phyloP scores from a whole-genome alignment of 345 rosid species.

The Populus davidiana region DNA sequence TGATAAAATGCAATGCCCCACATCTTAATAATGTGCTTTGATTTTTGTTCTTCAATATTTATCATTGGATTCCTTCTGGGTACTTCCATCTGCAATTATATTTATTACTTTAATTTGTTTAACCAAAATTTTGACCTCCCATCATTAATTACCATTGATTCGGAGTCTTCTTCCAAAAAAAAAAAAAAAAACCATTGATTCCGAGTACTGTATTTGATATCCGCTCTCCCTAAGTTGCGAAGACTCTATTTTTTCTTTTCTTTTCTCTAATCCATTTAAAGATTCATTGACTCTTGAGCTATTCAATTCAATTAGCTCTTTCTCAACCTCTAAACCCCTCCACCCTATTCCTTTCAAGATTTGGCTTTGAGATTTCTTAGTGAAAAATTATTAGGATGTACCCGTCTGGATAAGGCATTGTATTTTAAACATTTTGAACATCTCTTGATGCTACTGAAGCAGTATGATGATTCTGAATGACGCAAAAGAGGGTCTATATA shows the following conservation, averaged over 20 bases:
- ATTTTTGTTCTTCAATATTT: conserved; percentile 2
- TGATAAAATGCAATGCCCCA: conserved; percentile 31
- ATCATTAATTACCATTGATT: neutral
- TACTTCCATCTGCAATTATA: conserved; percentile 13
- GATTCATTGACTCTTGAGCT: neutral
- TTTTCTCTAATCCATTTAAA: neutral
- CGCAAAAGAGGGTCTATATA: neutral
- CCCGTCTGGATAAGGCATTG: neutral
- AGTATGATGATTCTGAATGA: neutral
- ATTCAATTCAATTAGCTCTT: neutral
- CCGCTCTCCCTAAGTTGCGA: neutral
- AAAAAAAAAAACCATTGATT: neutral
- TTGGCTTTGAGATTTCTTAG: neutral
- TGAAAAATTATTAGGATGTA: neutral
- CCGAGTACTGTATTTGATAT: neutral
- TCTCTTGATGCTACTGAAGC: neutral
- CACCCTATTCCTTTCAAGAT: too few relatives aligned
- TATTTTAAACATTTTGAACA: neutral
- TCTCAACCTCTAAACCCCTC: neutral
- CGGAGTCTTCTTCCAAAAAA: neutral
- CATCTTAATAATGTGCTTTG: conserved; percentile 23
- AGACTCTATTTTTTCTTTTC: neutral
- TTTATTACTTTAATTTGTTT: neutral
- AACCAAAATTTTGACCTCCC: neutral
- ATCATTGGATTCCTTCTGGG: conserved; percentile 38